These are phyloP conservation scores for Hypericum perforatum DNA, from an alignment of 345 rosid species.

Conservation along the genomic window DNA sequence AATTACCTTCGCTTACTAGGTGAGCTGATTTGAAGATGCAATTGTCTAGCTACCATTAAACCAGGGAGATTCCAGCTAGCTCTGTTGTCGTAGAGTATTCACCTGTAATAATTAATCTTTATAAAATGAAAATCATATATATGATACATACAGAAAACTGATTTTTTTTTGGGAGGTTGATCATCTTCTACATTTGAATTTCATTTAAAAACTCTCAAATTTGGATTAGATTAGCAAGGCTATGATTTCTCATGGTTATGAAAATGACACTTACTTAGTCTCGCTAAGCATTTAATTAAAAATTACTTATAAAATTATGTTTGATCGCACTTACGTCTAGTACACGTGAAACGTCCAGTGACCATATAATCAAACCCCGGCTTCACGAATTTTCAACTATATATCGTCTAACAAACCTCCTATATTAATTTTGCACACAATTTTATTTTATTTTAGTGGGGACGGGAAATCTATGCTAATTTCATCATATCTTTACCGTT, in stretches of 20 bases:
- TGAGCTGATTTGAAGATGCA: no score
- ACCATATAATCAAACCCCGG: conserved; percentile 19
- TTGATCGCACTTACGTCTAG: conserved; percentile 12
- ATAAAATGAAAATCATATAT: no score
- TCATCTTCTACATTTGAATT: not conserved
- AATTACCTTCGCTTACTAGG: no score
- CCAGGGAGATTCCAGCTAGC: no score
- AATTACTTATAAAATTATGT: no score
- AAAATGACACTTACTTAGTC: conserved; percentile 22
- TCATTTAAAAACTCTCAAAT: not conserved
- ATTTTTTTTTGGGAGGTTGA: no score
- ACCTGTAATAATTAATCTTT: no score
- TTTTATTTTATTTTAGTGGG: conserved; percentile 22
- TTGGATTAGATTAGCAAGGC: conserved; percentile 12
- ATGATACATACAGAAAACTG: no score
- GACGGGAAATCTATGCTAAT: conserved; percentile 33
- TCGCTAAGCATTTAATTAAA: conserved; percentile 11
- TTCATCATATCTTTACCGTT: conserved; percentile 45
- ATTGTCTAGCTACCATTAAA: no score
- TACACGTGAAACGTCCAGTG: conserved; percentile 31
- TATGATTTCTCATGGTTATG: conserved; percentile 12
- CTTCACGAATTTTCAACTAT: conserved; percentile 16
- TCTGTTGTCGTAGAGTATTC: no score
- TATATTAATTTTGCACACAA: conserved; percentile 1
- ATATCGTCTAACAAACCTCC: conserved; percentile 29